Percentiles rank a stretch among this genome's conserved stretches.
These are phyloP conservation scores for Coemansia sp. DNA, from an alignment of 192 early-diverging fungal genomes.

Conservation along the genomic window DNA sequence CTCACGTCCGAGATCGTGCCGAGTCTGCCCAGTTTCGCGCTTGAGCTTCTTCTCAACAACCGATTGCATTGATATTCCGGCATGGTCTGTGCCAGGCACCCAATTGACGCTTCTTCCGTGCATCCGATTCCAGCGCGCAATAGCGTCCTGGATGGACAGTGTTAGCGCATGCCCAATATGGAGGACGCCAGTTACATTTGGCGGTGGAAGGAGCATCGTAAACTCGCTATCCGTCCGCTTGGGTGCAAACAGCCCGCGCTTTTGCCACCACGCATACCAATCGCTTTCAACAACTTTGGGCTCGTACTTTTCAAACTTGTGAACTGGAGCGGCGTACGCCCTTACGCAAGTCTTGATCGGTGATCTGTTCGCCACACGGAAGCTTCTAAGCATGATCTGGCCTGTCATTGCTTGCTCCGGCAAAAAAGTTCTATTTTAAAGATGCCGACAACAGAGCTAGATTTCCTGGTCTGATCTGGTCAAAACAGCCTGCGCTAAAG, in stretches of 20 bases:
- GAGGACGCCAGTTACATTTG: constrained; percentile 94
- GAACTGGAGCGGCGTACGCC: constrained; percentile 37
- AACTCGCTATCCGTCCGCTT: constrained; percentile 53
- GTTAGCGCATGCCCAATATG: constrained; percentile 95
- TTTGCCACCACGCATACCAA: constrained; percentile 98
- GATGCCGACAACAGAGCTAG: too few species aligned
- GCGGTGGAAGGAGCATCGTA: constrained; percentile 91
- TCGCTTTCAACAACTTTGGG: constrained; percentile 72
- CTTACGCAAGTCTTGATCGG: background rate
- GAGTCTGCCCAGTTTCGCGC: constrained; percentile 53
- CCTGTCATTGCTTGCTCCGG: background rate
- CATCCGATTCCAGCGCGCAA: constrained; percentile 85
- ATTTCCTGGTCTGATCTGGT: too few species aligned
- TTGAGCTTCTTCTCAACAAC: constrained; percentile 89
- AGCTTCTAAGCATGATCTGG: background rate
- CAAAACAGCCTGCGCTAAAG: too few species aligned
- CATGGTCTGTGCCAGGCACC: constrained; percentile 97
- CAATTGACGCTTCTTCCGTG: constrained; percentile 84
- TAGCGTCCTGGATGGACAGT: constrained; percentile 78
- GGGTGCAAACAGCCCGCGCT: constrained; percentile 63
- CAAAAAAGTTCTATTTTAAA: too few species aligned
- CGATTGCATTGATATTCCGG: constrained; percentile 94
- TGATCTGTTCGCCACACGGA: background rate
- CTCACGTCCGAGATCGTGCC: constrained; percentile 87
- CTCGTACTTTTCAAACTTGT: constrained; percentile 44